These are phyloP conservation scores for Rhodotorula sp. DNA, from an alignment of 1,284 basidiomycete species.

Conservation along the genomic window DNA sequence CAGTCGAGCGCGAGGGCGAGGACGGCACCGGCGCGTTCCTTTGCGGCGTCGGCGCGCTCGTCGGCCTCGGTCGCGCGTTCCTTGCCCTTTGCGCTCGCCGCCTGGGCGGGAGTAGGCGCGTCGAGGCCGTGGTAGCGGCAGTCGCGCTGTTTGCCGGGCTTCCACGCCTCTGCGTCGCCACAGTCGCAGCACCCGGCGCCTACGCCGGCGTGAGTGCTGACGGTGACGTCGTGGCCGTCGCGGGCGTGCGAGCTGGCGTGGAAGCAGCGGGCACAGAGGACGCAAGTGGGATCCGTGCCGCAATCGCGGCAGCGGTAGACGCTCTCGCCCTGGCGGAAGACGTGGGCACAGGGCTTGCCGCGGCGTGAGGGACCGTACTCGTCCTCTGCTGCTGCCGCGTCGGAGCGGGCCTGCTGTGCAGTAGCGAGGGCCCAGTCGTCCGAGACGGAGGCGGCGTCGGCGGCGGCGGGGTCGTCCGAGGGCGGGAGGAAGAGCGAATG, in stretches of 20 bases:
- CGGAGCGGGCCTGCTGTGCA: neutral
- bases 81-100: neutral
- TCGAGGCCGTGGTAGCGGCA: slow-evolving; percentile 32
- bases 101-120: slow-evolving; percentile 8
- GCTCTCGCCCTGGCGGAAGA: slow-evolving; percentile 47
- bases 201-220: slow-evolving; percentile 85
- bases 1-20: slow-evolving; percentile 35
- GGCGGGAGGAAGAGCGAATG: neutral
- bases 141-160: slow-evolving; percentile 30
- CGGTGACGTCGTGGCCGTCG: slow-evolving; percentile 78
- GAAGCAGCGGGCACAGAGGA: slow-evolving; percentile 84
- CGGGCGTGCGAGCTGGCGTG: slow-evolving; percentile 71
- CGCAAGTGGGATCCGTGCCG: slow-evolving; percentile 80
- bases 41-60: slow-evolving; percentile 14
- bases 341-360: slow-evolving; percentile 45
- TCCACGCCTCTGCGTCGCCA: slow-evolving; percentile 84
- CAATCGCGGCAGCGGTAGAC: slow-evolving; percentile 67
- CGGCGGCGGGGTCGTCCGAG: no score
- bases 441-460: neutral
- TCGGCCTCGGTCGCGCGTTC: slow-evolving; percentile 23
- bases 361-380: slow-evolving; percentile 23
- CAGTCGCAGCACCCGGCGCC: slow-evolving; percentile 75
- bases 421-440: slow-evolving; percentile 13
- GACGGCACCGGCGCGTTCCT: neutral
- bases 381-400: neutral